Evolutionary conservation across 108 stramenopile genomes (phyloP), one percentile per base, ranked within the genome.

Genomic region (Seminavis robusta): DNA sequence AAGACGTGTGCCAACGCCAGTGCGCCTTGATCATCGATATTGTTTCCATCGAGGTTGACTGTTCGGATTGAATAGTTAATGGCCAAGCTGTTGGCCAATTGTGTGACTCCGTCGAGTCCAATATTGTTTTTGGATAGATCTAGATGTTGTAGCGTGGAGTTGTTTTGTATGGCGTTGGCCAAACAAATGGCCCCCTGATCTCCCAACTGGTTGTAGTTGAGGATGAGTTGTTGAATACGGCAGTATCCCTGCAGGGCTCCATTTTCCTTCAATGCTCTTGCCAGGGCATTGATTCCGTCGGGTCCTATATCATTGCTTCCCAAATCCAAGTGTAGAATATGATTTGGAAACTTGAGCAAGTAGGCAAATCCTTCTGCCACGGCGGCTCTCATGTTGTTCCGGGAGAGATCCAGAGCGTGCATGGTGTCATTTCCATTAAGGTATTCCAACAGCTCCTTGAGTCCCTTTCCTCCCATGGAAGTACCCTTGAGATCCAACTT

Each of bases 161-260:
- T 56, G 6, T 49, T 39, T 10, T 27, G 37, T 24, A 65, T 37
- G 6, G 48, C 55, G 17, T 67, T 42, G 1, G 78, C 68, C 9
- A 83, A n/a, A 27, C 47, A 15, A 15, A 37, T 44, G 4, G 58
- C 75, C 1, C 76, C 75, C 8, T 50, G 28, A 10, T 59, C 43
- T 7, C 67, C 67, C 47, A 83, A 63, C 9, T 60, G 37, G 41
- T 83, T 83, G 23, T 47, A 59, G 36, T 60, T 57, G 54, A 83
- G 61, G 30, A 67, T 63, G 19, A 81, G 20, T 25, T 61, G 41
- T 66, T 65, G 45, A 10, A 81, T 16, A 2, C 48, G 28, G 30
- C 37, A 34, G 40, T 73, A 72, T 2, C 39, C 43, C 3, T 1
- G 1, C 15, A 81, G 53, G 9, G 44, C 33, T 3, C 38, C 50